Conservation (phyloP, 164 flowering plant species). For the Euptelea pleiosperma region DNA sequence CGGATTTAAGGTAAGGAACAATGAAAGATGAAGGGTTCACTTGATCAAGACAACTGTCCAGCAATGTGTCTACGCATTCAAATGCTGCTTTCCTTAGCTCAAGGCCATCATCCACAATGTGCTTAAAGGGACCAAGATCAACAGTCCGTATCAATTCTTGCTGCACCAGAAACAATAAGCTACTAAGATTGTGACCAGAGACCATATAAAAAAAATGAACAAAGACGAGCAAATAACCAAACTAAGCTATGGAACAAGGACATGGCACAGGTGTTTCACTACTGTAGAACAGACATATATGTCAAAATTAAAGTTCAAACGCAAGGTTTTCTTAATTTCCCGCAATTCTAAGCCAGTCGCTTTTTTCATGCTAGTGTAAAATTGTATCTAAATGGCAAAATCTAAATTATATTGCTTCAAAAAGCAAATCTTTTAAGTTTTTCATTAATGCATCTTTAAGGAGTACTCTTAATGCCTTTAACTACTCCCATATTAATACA, state of each 20-base stretch:
- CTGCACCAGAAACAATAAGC: constrained; percentile 41
- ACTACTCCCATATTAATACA: too few species aligned
- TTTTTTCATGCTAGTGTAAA: too few species aligned
- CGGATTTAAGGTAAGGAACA: constrained; percentile 93
- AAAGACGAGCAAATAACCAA: not conserved
- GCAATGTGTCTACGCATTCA: constrained; percentile 95
- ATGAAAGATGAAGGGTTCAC: constrained; percentile 97
- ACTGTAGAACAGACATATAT: not conserved
- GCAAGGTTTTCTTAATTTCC: too few species aligned
- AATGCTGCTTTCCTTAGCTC: constrained; percentile 98
- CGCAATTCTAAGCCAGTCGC: too few species aligned
- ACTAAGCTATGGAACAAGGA: not conserved
- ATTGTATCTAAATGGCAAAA: too few species aligned
- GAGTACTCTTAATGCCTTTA: too few species aligned
- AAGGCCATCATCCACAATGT: constrained; percentile 96
- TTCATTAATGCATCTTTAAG: too few species aligned
- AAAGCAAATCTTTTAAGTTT: too few species aligned
- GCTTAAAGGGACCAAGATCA: constrained; percentile 99
- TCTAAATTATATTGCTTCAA: too few species aligned
- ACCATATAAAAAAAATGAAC: not conserved
- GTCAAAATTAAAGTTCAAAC: too few species aligned
- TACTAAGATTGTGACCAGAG: not conserved
- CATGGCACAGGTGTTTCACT: not conserved
- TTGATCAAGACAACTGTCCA: constrained; percentile 97
- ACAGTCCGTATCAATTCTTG: constrained; percentile 95